These are phyloP conservation scores for Ogataea wickerhamii DNA, from an alignment of 805 yeast species.

Conservation along the genomic window DNA sequence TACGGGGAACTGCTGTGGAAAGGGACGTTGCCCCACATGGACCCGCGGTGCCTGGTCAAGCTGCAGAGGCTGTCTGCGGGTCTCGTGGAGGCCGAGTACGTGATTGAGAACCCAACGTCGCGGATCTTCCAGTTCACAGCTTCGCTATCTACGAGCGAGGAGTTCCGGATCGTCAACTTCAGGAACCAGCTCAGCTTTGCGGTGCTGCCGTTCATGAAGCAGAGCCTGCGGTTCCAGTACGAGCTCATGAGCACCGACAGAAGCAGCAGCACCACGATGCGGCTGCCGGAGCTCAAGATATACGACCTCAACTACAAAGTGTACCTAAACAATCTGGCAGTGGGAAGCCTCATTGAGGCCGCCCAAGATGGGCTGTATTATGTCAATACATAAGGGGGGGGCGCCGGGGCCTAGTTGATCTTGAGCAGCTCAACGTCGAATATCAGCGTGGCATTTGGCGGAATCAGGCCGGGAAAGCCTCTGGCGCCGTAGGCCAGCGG, in stretches of 20 bases:
- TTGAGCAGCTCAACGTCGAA: constrained; percentile 75
- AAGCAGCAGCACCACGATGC: constrained; percentile 21
- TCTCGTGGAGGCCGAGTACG: constrained; percentile 39
- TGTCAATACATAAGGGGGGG: background rate
- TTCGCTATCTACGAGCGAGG: constrained; percentile 22
- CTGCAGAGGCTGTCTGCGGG: constrained; percentile 16
- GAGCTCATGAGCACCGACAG: constrained; percentile 19
- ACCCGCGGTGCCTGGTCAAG: constrained; percentile 62
- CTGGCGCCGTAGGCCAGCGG: constrained; percentile 89
- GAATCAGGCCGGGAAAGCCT: constrained; percentile 96
- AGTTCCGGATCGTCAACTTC: constrained; percentile 23
- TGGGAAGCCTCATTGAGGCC: constrained; percentile 28
- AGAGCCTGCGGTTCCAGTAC: constrained; percentile 41
- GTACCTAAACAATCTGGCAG: constrained; percentile 49
- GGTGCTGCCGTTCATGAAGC: constrained; percentile 60
- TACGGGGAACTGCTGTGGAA: constrained; percentile 44
- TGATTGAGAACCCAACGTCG: constrained; percentile 73
- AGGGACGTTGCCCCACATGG: constrained; percentile 56
- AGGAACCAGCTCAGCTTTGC: constrained; percentile 39
- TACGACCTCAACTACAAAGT: constrained; percentile 69
- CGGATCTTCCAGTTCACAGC: constrained; percentile 56
- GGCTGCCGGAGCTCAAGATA: constrained; percentile 60
- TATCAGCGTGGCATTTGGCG: constrained; percentile 91
- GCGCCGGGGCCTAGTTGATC: constrained; percentile 39
- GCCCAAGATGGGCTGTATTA: constrained; percentile 29